Base-by-base conservation (phyloP, 2,329 filamentous ascomycete genomes). In the Fonsecaea pugnacius region DNA sequence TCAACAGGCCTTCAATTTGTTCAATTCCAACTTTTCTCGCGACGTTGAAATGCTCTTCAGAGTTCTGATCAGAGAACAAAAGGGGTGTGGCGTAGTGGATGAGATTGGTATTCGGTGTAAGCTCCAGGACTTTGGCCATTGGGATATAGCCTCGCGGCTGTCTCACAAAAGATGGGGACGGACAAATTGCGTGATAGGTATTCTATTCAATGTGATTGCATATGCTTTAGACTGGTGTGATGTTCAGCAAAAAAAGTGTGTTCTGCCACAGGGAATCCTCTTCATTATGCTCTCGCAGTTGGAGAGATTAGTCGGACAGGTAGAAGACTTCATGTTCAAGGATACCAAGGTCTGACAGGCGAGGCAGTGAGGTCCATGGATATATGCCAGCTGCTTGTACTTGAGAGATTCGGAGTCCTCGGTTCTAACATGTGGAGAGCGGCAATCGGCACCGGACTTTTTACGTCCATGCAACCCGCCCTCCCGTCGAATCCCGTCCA, bases 371-470 rank as follows among this genome's bases (percentile, higher is more conserved):
- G 5, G 6, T 36, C 33, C 9, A 36, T 9, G 33, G 33, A 36
- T 9, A 36, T 36, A 36, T 14, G 8, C 12, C 1, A 14, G 33
- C 9, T 36, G 10, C 12, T 36, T 14, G 33, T 36, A 36, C 33
- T 4, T 5, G 12, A 14, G 8, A 9, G 33, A 14, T 36, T 36
- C 33, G 33, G 33, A 36, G 16, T 40, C 7, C 6, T 16, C n/a
- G 38, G 38, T n/a, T n/a, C 21, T 48, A 2, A 10, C 16, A 32
- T 8, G 16, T 24, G 54, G 16, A 43, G 21, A 24, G 38, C 57
- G 57, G 55, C 24, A 59, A 51, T 27, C 43, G 43, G 43, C 43
- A 48, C 21, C 43, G 3, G 43, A 21, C 43, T 12, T 4, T 30
- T 30, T 30, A 6, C 27, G 6, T 5, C 27, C 27, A 4, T 30